A percentile compares a stretch with the other conserved stretches of the same genome.
Evolutionary conservation across 2,329 filamentous ascomycete species (phyloP).

Genomic region (Plectosphaerella cucumerina): DNA sequence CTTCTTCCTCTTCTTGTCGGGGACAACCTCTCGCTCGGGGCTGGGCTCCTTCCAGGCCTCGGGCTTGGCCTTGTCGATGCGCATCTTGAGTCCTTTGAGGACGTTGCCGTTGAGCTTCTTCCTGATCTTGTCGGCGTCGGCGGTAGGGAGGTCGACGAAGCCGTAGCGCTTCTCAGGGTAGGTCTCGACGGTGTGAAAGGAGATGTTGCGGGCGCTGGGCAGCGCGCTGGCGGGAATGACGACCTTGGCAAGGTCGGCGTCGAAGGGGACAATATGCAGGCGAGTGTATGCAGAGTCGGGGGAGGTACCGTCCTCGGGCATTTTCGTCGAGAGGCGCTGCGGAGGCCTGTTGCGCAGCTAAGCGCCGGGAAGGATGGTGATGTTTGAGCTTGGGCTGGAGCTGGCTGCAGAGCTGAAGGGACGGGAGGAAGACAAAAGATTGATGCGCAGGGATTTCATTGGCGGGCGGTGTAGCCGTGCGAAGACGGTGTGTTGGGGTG

Average conservation of each 20-base stretch:
- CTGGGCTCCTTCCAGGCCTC: constrained; percentile 43
- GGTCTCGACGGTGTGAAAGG: constrained; percentile 80
- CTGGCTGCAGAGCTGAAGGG: constrained; percentile 2
- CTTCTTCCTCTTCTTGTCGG: constrained; percentile 38
- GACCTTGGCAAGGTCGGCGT: constrained; percentile 64
- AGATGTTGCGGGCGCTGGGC: constrained; percentile 69
- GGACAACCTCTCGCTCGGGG: constrained; percentile 24
- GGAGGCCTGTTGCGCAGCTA: constrained; percentile 1
- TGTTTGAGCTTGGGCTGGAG: too few species aligned
- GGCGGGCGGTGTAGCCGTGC: neutral
- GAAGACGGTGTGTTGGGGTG: neutral
- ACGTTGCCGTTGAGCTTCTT: constrained; percentile 87
- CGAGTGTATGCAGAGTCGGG: constrained; percentile 38
- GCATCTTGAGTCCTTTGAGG: constrained; percentile 79
- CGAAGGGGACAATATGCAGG: constrained; percentile 87
- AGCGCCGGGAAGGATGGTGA: neutral
- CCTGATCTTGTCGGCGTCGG: constrained; percentile 85
- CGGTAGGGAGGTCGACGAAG: constrained; percentile 75
- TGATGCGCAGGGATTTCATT: constrained; percentile 15
- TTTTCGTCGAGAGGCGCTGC: constrained; percentile 1
- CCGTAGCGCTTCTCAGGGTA: constrained; percentile 91
- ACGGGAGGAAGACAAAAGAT: constrained; percentile 3
- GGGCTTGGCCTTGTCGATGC: constrained; percentile 75
- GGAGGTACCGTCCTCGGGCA: constrained; percentile 6
- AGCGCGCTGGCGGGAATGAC: constrained; percentile 67